These are phyloP conservation scores for Letharia lupina DNA, from an alignment of 495 filamentous ascomycete genomes.

Conservation along the genomic window DNA sequence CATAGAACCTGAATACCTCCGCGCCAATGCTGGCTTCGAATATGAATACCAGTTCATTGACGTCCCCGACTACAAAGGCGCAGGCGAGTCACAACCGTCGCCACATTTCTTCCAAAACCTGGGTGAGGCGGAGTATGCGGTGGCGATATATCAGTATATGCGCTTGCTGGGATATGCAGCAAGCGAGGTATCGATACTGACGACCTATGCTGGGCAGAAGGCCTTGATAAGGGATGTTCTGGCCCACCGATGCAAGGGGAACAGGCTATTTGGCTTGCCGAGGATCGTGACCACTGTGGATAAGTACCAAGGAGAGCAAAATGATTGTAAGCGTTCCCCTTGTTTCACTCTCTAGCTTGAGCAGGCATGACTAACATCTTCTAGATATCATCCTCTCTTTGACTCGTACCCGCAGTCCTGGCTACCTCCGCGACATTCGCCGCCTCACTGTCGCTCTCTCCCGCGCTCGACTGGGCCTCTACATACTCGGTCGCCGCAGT, in stretches of 20 bases:
- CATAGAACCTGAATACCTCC: slow-evolving; percentile 58
- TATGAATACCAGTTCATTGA: slow-evolving; percentile 97
- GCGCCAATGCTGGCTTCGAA: slow-evolving; percentile 83
- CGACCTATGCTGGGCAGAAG: slow-evolving; percentile 91
- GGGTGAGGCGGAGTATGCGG: slow-evolving; percentile 93
- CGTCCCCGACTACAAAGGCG: slow-evolving; percentile 86
- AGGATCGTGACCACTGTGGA: slow-evolving; percentile 90
- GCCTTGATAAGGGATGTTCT: slow-evolving; percentile 87
- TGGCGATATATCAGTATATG: slow-evolving; percentile 97
- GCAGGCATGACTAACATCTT: not conserved
- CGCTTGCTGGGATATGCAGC: slow-evolving; percentile 93
- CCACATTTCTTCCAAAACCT: slow-evolving; percentile 97
- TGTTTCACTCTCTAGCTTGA: not conserved
- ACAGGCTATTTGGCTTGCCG: slow-evolving; percentile 80
- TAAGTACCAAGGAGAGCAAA: slow-evolving; percentile 98
- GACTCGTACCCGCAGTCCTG: slow-evolving; percentile 78
- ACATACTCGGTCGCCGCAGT: slow-evolving; percentile 82
- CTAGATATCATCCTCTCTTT: slow-evolving; percentile 77
- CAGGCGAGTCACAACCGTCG: slow-evolving; percentile 81
- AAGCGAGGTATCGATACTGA: slow-evolving; percentile 78
- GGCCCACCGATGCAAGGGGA: slow-evolving; percentile 72
- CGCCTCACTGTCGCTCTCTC: slow-evolving; percentile 96
- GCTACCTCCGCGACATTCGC: slow-evolving; percentile 87
- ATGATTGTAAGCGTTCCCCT: slow-evolving; percentile 50
- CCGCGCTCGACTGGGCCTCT: slow-evolving; percentile 82